Base-by-base conservation (phyloP, 2,329 filamentous ascomycete genomes). In the Cryphonectria nitschkei region DNA sequence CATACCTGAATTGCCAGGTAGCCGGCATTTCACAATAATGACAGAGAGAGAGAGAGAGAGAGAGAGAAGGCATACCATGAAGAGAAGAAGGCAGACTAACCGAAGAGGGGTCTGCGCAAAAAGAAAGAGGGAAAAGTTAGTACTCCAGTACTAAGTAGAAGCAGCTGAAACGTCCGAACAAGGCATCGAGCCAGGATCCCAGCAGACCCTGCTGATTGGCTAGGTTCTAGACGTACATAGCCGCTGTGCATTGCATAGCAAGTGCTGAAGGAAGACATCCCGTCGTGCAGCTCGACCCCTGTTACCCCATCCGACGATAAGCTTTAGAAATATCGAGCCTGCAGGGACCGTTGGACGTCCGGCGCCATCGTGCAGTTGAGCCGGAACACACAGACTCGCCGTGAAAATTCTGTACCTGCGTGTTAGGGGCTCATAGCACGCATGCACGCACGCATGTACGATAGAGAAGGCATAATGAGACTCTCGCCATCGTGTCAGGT, bases 221-320 rank as follows among this genome's bases (percentile, higher is more conserved):
- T 69, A 72, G 65, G 68, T 70, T 70, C 73, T 73, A 73, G 73
- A 72, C 76, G 76, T 76, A 79, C 76, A 76, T 79, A 78, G 77
- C 78, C 78, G 78, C 78, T 75, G 75, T 79, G 78, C 78, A 79
- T 78, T 73, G 76, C 73, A 74, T 74, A 29, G 73, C 73, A 71
- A 73, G 73, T 73, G 70, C 71, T 74, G 63, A 72, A 62, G 58
- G 43, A 63, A 72, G 63, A 71, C 54, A 46, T 46, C 61, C 70
- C 64, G 64, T 52, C 46, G n/a, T 39, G 34, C 65, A 67, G 65
- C 37, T 64, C 41, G 52, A 73, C 65, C 72, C 72, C 67, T 73
- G 70, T 60, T 63, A 39, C 64, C 63, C 43, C 65, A 69, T 66
- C 67, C 54, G n/a, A 34, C 68, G 63, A 68, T 61, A 65, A 68